Conservation (phyloP, 495 filamentous ascomycete species). For the Hypoxylon fragiforme region DNA sequence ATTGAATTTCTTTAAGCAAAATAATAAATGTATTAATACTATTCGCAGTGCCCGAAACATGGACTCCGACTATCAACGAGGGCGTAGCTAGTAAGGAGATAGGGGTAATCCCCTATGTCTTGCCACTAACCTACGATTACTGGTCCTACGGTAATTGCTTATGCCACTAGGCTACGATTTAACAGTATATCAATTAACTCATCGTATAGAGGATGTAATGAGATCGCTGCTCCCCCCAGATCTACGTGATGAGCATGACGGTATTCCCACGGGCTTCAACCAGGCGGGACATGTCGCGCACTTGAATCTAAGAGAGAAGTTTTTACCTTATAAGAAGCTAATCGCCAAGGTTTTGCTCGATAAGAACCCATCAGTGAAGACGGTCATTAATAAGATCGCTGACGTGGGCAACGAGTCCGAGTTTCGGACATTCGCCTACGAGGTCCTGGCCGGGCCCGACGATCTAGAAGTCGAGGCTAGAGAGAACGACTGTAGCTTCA, state of each 20-base stretch:
- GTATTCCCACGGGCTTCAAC: slow-evolving; percentile 84
- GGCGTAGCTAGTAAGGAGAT: slow-evolving; percentile 68
- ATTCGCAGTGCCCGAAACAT: slow-evolving; percentile 70
- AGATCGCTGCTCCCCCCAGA: slow-evolving; percentile 71
- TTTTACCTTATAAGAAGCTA: slow-evolving; percentile 77
- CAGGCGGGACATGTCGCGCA: slow-evolving; percentile 90
- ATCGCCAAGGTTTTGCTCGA: slow-evolving; percentile 84
- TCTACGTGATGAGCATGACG: slow-evolving; percentile 58
- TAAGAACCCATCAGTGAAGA: slow-evolving; percentile 76
- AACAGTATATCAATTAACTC: slow-evolving; percentile 1
- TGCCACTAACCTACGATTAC: slow-evolving; percentile 78
- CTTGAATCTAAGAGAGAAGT: slow-evolving; percentile 82
- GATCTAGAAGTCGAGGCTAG: slow-evolving; percentile 77
- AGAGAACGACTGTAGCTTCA: slow-evolving; percentile 65
- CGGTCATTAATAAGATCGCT: slow-evolving; percentile 95
- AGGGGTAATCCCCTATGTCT: slow-evolving; percentile 69
- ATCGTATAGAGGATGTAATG: slow-evolving; percentile 74
- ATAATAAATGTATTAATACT: slow-evolving; percentile 7
- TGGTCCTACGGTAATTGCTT: slow-evolving; percentile 72
- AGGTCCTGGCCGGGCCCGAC: slow-evolving; percentile 79
- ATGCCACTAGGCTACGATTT: background rate
- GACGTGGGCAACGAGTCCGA: slow-evolving; percentile 80
- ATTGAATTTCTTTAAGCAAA: background rate
- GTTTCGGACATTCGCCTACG: slow-evolving; percentile 92
- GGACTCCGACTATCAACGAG: slow-evolving; percentile 68